These are phyloP conservation scores for Trichoderma orchidacearum DNA, from an alignment of 495 filamentous ascomycete species.

Conservation along the genomic window DNA sequence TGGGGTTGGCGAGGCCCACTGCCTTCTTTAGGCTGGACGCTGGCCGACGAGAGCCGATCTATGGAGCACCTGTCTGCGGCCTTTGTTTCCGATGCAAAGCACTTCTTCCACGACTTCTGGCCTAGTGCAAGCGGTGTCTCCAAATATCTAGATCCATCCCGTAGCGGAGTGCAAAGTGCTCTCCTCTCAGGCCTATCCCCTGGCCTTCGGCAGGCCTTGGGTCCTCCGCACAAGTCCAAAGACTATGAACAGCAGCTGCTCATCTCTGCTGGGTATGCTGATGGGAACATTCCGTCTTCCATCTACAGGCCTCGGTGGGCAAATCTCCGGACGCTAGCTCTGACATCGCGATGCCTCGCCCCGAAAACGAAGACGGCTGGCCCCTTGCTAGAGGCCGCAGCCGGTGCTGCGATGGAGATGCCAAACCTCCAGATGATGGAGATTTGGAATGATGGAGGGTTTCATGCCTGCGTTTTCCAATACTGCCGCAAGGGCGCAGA, in stretches of 20 bases:
- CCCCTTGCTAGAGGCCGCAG: not conserved
- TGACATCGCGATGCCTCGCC: not conserved
- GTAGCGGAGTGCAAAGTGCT: not conserved
- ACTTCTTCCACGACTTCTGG: not conserved
- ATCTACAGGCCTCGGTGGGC: not conserved
- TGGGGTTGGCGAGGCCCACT: too few species aligned
- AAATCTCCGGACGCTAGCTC: not conserved
- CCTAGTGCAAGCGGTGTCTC: not conserved
- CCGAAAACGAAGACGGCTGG: too few species aligned
- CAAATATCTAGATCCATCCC: not conserved
- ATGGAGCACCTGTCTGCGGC: not conserved
- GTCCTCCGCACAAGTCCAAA: too few species aligned
- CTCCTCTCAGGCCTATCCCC: not conserved
- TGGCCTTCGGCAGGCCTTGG: too few species aligned
- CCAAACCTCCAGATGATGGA: not conserved
- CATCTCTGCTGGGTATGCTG: not conserved
- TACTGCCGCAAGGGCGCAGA: not conserved
- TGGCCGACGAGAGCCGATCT: not conserved
- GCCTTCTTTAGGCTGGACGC: not conserved
- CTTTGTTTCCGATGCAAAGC: not conserved
- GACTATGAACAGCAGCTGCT: not conserved
- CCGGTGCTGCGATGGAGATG: not conserved
- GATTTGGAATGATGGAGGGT: too few species aligned
- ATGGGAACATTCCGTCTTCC: not conserved
- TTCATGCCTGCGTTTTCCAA: not conserved